These are phyloP conservation scores for Colletotrichum viniferum DNA, from an alignment of 2,329 filamentous ascomycete genomes.

Conservation along the genomic window DNA sequence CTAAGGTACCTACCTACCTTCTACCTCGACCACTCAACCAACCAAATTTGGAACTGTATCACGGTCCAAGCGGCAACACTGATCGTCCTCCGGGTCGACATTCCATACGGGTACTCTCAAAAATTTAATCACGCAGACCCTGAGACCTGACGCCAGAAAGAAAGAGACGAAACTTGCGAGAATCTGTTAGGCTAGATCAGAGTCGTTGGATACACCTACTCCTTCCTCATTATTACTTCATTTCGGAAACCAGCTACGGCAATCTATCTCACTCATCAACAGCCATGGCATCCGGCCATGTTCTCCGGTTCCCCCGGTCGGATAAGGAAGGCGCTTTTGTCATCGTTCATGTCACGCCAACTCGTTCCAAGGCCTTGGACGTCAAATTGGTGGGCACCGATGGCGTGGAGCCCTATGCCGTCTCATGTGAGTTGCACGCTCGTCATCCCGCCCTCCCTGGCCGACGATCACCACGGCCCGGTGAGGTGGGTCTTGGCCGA, in stretches of 20 bases:
- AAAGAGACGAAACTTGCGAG: not conserved
- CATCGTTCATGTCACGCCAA: slow-evolving; percentile 62
- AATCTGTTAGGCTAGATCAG: not conserved
- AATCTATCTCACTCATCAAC: not conserved
- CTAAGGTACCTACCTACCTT: not conserved
- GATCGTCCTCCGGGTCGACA: not conserved
- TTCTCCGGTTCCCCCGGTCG: slow-evolving; percentile 65
- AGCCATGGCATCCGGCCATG: slow-evolving; percentile 24
- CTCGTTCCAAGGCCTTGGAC: slow-evolving; percentile 58
- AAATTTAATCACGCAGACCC: not conserved
- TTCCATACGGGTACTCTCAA: not conserved
- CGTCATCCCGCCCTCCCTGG: slow-evolving; percentile 12
- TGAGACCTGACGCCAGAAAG: not conserved
- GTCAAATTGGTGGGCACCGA: slow-evolving; percentile 73
- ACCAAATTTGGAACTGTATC: not conserved
- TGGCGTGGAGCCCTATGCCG: slow-evolving; percentile 62
- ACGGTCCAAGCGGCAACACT: not conserved
- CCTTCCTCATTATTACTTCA: not conserved
- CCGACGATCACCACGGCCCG: slow-evolving; percentile 19
- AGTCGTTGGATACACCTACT: not conserved
- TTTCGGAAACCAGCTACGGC: not conserved
- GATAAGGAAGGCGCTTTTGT: slow-evolving; percentile 58
- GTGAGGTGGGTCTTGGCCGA: slow-evolving; percentile 10
- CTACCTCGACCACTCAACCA: not conserved
- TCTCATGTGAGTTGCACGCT: slow-evolving; percentile 54